Conservation (phyloP, 345 rosid genomes). For the Toxicodendron radicans region DNA sequence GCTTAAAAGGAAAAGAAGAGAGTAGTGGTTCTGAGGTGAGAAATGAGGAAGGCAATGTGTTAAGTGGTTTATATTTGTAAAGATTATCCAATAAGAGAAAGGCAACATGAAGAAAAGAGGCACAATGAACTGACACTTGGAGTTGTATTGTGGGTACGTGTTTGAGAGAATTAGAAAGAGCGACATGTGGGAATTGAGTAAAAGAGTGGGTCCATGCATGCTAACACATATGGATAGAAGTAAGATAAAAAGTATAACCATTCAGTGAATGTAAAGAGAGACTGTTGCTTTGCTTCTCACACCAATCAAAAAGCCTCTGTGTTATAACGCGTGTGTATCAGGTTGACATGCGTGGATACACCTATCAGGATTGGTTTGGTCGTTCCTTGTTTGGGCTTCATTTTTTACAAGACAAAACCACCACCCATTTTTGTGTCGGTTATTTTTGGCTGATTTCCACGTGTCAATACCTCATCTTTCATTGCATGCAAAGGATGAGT, state of each 20-base stretch:
- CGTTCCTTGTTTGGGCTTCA: not conserved
- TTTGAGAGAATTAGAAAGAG: slow-evolving; percentile 37
- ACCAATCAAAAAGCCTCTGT: slow-evolving; percentile 37
- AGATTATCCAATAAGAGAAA: slow-evolving; percentile 35
- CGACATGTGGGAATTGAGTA: slow-evolving; percentile 54
- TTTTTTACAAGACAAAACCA: not conserved
- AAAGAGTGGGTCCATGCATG: slow-evolving; percentile 55
- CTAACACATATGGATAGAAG: slow-evolving; percentile 36
- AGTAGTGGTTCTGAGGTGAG: slow-evolving; percentile 7
- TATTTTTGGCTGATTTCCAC: slow-evolving; percentile 25
- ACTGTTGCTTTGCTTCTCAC: not conserved
- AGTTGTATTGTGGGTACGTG: slow-evolving; percentile 70
- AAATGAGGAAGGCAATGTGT: not conserved
- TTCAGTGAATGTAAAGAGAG: no score
- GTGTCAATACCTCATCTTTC: slow-evolving; percentile 17
- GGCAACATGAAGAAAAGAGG: slow-evolving; percentile 49
- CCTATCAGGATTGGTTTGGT: slow-evolving; percentile 52
- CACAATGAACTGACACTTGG: slow-evolving; percentile 57
- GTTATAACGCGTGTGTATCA: slow-evolving; percentile 60
- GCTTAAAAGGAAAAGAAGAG: not conserved
- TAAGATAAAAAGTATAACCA: no score
- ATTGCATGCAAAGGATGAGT: slow-evolving; percentile 55
- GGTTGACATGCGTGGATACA: slow-evolving; percentile 84
- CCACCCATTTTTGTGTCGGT: slow-evolving; percentile 26
- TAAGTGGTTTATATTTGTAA: slow-evolving; percentile 15